These are phyloP conservation scores for Lepidium aucheri DNA, from an alignment of 345 rosid species.

Conservation along the genomic window DNA sequence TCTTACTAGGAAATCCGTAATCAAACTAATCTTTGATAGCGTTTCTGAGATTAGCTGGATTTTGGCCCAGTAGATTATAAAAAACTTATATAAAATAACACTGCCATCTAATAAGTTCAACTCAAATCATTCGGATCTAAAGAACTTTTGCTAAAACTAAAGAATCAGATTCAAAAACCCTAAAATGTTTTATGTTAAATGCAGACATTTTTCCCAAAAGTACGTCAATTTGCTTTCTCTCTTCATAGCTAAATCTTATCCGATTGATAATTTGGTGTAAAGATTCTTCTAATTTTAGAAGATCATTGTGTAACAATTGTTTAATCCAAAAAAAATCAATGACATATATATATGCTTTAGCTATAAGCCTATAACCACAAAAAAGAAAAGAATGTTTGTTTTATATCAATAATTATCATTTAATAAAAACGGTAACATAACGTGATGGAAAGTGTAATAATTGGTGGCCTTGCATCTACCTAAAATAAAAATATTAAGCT, in stretches of 20 bases:
- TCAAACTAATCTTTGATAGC: too few species aligned
- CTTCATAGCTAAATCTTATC: constrained; percentile 7
- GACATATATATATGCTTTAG: background rate
- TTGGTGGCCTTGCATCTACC: constrained; percentile 2
- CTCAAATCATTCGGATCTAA: too few species aligned
- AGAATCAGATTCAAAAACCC: too few species aligned
- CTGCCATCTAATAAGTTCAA: too few species aligned
- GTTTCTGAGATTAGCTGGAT: too few species aligned
- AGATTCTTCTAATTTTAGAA: constrained; percentile 5
- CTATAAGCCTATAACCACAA: constrained; percentile 30
- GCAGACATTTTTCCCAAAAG: too few species aligned
- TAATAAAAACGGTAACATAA: background rate
- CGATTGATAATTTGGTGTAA: constrained; percentile 16
- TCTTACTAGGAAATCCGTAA: too few species aligned
- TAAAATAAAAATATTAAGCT: background rate
- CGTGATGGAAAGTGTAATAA: constrained; percentile 8
- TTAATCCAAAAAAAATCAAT: background rate
- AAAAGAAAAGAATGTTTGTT: background rate
- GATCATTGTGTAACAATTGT: background rate
- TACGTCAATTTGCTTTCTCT: background rate
- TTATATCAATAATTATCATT: background rate
- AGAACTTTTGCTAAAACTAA: too few species aligned
- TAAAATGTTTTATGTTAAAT: too few species aligned
- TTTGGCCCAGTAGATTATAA: too few species aligned
- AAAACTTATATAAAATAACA: too few species aligned